Percentiles rank a stretch among this genome's conserved stretches.
phyloP scores from a whole-genome alignment of 805 yeast genomes.

The Myxozyma udenii region DNA sequence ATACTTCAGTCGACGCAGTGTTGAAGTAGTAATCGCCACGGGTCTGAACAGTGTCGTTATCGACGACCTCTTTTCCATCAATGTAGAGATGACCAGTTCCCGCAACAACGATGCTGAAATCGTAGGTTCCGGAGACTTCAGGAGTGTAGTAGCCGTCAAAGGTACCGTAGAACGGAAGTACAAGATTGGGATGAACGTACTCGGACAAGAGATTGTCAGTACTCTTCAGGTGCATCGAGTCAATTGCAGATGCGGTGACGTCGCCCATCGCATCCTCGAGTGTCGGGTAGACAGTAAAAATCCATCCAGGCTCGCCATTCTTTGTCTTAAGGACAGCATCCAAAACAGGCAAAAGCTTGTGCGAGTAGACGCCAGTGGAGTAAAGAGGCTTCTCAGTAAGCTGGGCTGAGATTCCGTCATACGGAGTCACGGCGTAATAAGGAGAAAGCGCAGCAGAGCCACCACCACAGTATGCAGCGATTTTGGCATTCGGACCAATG shows the following conservation, averaged over 20 bases:
- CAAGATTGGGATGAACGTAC: slow-evolving; percentile 7
- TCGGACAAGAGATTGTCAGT: slow-evolving; percentile 13
- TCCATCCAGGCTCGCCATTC: slow-evolving; percentile 10
- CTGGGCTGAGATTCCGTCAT: slow-evolving; percentile 16
- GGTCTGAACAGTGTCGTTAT: slow-evolving; percentile 53
- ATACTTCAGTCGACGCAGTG: slow-evolving; percentile 53
- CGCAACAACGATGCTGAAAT: slow-evolving; percentile 50
- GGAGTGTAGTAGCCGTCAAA: slow-evolving; percentile 48
- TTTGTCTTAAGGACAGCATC: slow-evolving; percentile 3
- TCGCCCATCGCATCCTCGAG: slow-evolving; percentile 2
- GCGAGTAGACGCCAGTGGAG: slow-evolving; percentile 10
- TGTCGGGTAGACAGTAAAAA: neutral
- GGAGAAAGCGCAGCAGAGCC: slow-evolving; percentile 22
- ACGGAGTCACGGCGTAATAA: slow-evolving; percentile 20
- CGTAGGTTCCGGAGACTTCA: slow-evolving; percentile 48
- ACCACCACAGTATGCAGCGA: slow-evolving; percentile 23
- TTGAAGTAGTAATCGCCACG: slow-evolving; percentile 53
- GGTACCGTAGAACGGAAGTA: slow-evolving; percentile 43
- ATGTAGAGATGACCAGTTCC: slow-evolving; percentile 58
- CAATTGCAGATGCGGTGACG: slow-evolving; percentile 1
- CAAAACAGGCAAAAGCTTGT: slow-evolving; percentile 10
- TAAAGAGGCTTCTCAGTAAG: slow-evolving; percentile 2
- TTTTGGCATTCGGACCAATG: slow-evolving; percentile 49
- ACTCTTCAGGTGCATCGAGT: slow-evolving; percentile 1
- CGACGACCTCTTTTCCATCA: slow-evolving; percentile 53